A percentile compares a stretch with the other conserved stretches of the same genome.
Evolutionary conservation across 257 asterid species (phyloP).

Genomic region (Plantago elongata): DNA sequence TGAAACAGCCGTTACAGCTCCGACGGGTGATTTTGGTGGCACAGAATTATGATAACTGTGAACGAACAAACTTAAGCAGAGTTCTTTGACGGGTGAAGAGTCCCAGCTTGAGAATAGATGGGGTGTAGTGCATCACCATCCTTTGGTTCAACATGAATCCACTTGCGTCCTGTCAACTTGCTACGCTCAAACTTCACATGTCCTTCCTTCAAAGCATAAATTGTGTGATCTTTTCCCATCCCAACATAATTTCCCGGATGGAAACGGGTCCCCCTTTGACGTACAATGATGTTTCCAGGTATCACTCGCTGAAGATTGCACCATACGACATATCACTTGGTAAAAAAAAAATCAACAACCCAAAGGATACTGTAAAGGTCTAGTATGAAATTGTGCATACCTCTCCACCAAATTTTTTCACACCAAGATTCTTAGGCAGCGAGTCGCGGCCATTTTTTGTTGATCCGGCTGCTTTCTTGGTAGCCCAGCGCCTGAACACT

Average conservation of each 20-base stretch:
- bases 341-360: background rate
- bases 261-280: conserved; percentile 93
- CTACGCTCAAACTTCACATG: conserved; percentile 68
- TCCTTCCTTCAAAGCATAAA: conserved; percentile 85
- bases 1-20: no score
- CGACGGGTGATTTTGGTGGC: no score
- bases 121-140: conserved; percentile 79
- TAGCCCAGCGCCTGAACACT: conserved; percentile 85
- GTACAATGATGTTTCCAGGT: conserved; percentile 89
- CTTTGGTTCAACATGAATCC: conserved; percentile 93
- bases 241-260: conserved; percentile 90
- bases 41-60: no score
- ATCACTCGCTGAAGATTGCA: conserved; percentile 77
- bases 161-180: conserved; percentile 80
- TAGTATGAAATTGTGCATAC: conserved; percentile 41
- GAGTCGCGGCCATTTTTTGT: conserved; percentile 94
- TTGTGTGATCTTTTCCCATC: conserved; percentile 84
- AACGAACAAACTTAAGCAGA: conserved; percentile 29
- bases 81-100: conserved; percentile 38
- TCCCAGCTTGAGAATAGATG: conserved; percentile 36
- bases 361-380: background rate
- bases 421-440: conserved; percentile 81
- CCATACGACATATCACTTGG: background rate
- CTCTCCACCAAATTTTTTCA: conserved; percentile 96
- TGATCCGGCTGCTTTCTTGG: conserved; percentile 87